Conservation (phyloP, 176 grass and related monocot genomes). For the Eragrostis curvula region DNA sequence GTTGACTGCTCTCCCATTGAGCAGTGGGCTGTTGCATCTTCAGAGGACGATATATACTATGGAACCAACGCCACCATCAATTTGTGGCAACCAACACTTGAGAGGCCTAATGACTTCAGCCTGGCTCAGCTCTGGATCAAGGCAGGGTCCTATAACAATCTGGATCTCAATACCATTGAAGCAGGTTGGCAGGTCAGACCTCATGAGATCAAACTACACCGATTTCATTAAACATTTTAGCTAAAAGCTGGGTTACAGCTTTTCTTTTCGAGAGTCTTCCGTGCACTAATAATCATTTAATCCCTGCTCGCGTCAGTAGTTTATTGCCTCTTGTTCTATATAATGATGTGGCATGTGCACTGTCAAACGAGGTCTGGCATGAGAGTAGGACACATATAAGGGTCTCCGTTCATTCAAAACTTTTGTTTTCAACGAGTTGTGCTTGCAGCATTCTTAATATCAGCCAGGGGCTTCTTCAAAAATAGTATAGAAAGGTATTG, state of each 20-base stretch:
- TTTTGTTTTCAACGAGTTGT: constrained; percentile 21
- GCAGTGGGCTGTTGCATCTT: constrained; percentile 83
- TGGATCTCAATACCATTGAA: constrained; percentile 91
- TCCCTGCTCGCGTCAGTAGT: constrained; percentile 41
- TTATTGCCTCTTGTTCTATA: constrained; percentile 12
- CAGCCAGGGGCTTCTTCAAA: neutral
- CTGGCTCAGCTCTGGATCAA: constrained; percentile 87
- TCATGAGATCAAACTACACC: constrained; percentile 10
- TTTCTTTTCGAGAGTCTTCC: constrained; percentile 44
- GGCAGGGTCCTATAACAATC: constrained; percentile 62
- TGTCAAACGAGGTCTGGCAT: constrained; percentile 21
- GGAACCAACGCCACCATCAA: constrained; percentile 88
- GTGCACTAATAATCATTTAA: constrained; percentile 24
- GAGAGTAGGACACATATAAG: constrained; percentile 15
- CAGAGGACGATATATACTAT: constrained; percentile 77
- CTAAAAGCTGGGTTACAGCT: constrained; percentile 46
- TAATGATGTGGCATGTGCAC: constrained; percentile 37
- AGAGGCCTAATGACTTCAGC: constrained; percentile 78
- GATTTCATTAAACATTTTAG: constrained; percentile 40
- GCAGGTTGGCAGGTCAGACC: constrained; percentile 82
- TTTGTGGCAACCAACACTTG: constrained; percentile 78
- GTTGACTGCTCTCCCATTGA: constrained; percentile 28
- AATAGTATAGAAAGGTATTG: no score
- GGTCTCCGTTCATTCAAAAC: neutral
- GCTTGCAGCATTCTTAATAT: neutral